Evolutionary conservation across 2,329 filamentous ascomycete genomes (phyloP).

Genomic region (Grosmannia serpens): DNA sequence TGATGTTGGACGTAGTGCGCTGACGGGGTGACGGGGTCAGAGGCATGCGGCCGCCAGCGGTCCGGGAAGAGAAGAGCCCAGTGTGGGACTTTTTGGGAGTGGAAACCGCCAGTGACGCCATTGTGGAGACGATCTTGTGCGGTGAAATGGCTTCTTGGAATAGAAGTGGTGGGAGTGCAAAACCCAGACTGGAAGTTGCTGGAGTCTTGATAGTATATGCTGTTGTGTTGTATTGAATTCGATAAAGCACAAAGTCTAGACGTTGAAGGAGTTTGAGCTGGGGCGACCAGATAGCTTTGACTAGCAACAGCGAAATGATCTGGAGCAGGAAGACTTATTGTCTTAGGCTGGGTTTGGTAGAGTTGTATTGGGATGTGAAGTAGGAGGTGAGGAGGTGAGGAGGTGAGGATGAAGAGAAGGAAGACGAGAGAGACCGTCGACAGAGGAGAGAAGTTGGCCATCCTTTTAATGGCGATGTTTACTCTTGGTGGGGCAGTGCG

Average conservation of each 20-base stretch:
- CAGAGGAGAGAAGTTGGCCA: not conserved
- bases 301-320: not conserved
- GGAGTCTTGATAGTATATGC: slow-evolving; percentile 18
- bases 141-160: slow-evolving; percentile 23
- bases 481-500: slow-evolving; percentile 2
- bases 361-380: slow-evolving; percentile 9
- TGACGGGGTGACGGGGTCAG: slow-evolving; percentile 79
- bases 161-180: too few species aligned
- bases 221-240: slow-evolving; percentile 20
- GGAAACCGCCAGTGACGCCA: slow-evolving; percentile 73
- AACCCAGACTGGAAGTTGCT: not conserved
- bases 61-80: slow-evolving; percentile 83
- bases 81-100: slow-evolving; percentile 93
- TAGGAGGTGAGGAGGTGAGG: slow-evolving; percentile 12
- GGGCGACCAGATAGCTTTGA: not conserved
- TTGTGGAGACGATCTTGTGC: slow-evolving; percentile 26
- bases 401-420: slow-evolving; percentile 11
- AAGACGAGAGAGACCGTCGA: slow-evolving; percentile 7
- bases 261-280: not conserved
- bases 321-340: slow-evolving; percentile 5
- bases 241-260: not conserved
- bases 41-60: slow-evolving; percentile 88
- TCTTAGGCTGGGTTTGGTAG: not conserved
- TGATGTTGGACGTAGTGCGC: slow-evolving; percentile 41
- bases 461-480: slow-evolving; percentile 15